A percentile compares a stretch with the other conserved stretches of the same genome.
phyloP scores from a whole-genome alignment of 75 land plant species.

The Pinus taeda region DNA sequence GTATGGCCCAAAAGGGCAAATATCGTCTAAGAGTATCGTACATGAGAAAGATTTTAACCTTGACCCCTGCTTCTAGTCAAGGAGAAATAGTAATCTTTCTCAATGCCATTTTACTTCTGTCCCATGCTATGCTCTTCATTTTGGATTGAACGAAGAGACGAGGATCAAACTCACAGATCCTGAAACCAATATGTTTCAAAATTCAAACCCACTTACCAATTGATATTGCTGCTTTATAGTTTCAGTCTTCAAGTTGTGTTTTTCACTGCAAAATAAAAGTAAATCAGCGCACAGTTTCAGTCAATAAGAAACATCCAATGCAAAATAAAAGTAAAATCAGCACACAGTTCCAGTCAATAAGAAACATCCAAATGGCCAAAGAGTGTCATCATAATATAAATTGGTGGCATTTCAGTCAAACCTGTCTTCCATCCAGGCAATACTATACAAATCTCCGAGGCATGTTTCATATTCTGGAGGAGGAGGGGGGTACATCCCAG shows the following conservation, averaged over 20 bases:
- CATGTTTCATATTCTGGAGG: conserved; percentile 92
- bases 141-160: neutral
- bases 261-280: conserved; percentile 58
- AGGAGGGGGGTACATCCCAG: conserved; percentile 75
- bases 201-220: neutral
- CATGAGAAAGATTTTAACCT: too few relatives aligned
- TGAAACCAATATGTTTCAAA: too few relatives aligned
- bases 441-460: conserved; percentile 94
- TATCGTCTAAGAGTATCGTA: neutral
- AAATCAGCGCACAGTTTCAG: neutral
- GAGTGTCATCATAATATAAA: neutral
- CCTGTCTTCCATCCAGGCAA: conserved; percentile 99
- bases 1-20: neutral
- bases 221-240: conserved; percentile 76
- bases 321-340: neutral
- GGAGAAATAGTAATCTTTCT: neutral
- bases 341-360: neutral
- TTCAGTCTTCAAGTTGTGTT: conserved; percentile 75
- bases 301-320: neutral
- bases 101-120: neutral
- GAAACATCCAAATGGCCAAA: neutral
- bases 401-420: conserved; percentile 12
- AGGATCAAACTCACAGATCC: neutral
- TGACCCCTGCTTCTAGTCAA: neutral
- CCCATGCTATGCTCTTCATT: too few relatives aligned